These are phyloP conservation scores for Tetracladium setigerum DNA, from an alignment of 495 filamentous ascomycete genomes.

Conservation along the genomic window DNA sequence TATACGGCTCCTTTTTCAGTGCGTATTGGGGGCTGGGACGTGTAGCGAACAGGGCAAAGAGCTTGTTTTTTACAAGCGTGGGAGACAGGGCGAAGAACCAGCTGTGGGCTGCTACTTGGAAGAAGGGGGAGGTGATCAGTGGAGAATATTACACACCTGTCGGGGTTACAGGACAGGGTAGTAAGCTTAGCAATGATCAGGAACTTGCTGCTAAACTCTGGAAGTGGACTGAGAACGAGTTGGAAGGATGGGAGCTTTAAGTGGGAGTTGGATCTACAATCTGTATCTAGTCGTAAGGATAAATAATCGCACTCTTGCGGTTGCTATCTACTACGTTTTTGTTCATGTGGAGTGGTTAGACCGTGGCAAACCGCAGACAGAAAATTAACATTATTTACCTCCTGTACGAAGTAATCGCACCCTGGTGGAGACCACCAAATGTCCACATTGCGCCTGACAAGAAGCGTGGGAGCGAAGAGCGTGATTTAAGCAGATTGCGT, in stretches of 20 bases:
- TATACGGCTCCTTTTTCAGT: conserved; percentile 1
- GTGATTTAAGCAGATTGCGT: neutral
- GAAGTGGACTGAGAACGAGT: conserved; percentile 56
- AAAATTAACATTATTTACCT: too few relatives aligned
- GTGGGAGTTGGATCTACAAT: too few relatives aligned
- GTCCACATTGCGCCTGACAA: neutral
- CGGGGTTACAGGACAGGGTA: conserved; percentile 30
- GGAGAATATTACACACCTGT: conserved; percentile 50
- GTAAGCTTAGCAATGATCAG: conserved; percentile 30
- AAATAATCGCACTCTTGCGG: too few relatives aligned
- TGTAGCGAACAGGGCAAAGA: neutral
- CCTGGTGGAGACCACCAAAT: neutral
- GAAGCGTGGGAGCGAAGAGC: neutral
- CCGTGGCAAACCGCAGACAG: too few relatives aligned
- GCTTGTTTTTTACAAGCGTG: conserved; percentile 14
- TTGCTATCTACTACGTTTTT: too few relatives aligned
- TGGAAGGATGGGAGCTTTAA: conserved; percentile 22
- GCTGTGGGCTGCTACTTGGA: conserved; percentile 46
- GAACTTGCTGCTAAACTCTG: conserved; percentile 45
- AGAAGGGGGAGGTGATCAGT: conserved; percentile 11
- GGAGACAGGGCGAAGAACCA: conserved; percentile 48
- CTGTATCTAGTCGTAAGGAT: too few relatives aligned
- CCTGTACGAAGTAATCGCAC: too few relatives aligned
- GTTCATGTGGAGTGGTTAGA: too few relatives aligned
- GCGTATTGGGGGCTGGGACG: conserved; percentile 1